Base-by-base conservation (phyloP, 1,139 yeast species). In the Saccharomycopsis crataegensis region DNA sequence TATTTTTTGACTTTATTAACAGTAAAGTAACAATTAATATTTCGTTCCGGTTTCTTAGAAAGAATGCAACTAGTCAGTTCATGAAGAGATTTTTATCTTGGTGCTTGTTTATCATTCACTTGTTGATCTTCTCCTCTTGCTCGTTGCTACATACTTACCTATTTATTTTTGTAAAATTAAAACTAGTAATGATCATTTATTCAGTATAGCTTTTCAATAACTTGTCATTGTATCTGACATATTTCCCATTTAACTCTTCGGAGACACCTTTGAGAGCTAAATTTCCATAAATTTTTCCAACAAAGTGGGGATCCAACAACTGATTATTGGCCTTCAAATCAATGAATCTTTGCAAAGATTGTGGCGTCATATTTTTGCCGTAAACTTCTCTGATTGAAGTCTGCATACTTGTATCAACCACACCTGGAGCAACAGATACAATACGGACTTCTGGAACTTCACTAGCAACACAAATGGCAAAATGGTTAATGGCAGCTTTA, bases 351-450 rank as follows among this genome's bases (percentile, higher is more conserved):
- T 78, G 68, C 59, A 79, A 75, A 9, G 79, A 75, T 17, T 76
- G 80, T 0, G 73, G 70, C 0, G 75, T 70, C 96, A 89, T 88
- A 41, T 70, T 69, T 9, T 64, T 60, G 1, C 80, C 80, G 62
- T 78, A 77, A 57, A 62, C 64, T 16, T 79, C 83, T 63, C 97
- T 78, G 55, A 91, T 89, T 56, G 79, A 83, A 11, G 62, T 65
- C 69, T 91, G 98, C 97, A 91, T 91, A 22, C 72, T 74, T 0
- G 98, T 90, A 65, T 86, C 89, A 1, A 91, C 97, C 1, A 88
- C 95, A 3, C 98, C 98, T 0, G 98, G 98, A 2, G 96, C 96
- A 31, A 91, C 75, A 0, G 96, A 74, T 9, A 88, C 70, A 3
- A 86, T 74, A 49, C 72, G 71, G 22, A 90, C 71, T 0, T 73